Base-by-base conservation (phyloP, 2,329 filamentous ascomycete genomes). In the Pseudogymnoascus sp. region DNA sequence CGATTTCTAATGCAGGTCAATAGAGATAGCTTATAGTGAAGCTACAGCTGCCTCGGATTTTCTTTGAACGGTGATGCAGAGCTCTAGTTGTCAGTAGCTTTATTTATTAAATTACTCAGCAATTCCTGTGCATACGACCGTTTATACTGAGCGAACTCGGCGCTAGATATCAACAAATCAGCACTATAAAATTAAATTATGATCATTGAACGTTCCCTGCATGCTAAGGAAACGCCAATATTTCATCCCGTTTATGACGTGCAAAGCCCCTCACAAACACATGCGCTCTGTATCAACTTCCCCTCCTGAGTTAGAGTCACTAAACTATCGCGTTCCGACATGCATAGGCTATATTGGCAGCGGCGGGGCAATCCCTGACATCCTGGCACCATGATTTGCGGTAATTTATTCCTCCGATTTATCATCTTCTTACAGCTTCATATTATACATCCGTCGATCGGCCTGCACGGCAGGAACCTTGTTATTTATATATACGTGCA, bases 351-450 rank as follows among this genome's bases (percentile, higher is more conserved):
- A 55, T 55, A 55, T 55, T 18, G 48, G 27, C 21, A 21, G 4
- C 9, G 10, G 48, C 29, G 48, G 48, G 48, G 48, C 27, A 52
- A 52, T 18, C 2, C 2, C 45, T 18, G n/a, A 4, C 48, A 55
- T 33, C 29, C 48, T 55, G n/a, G 45, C 29, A 33, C 29, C 27
- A 55, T 55, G 48, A 55, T 55, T 55, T 55, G 48, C 48, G 48
- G 48, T 55, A 55, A 33, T 55, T 55, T 55, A 55, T 55, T 55
- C 48, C 29, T 27, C 48, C 48, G 48, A 55, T 55, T 52, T 55
- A 55, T 33, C 29, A 33, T 55, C 29, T 12, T 33, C 29, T 55
- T 55, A 55, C 48, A 13, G 48, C 48, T 55, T 55, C 48, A 55
- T 55, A 55, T 55, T 55, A 55, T 55, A 55, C 48, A 55, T 55